A percentile compares a stretch with the other conserved stretches of the same genome.
Conservation (phyloP, 352 stramenopile genomes). For the Phytophthora citricola region DNA sequence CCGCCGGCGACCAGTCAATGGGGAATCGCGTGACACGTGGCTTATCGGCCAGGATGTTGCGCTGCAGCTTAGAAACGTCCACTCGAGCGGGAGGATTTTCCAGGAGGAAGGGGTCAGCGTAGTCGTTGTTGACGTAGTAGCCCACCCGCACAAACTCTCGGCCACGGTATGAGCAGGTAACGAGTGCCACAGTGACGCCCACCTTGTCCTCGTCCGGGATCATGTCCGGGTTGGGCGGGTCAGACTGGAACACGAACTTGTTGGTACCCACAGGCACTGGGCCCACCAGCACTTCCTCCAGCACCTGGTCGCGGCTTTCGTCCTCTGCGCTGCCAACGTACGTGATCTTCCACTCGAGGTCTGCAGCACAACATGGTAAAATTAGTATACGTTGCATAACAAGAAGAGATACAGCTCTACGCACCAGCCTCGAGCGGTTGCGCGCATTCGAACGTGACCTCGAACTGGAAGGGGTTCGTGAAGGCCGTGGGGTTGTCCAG, state of each 20-base stretch:
- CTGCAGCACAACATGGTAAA: slow-evolving; percentile 45
- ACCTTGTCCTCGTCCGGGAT: slow-evolving; percentile 97
- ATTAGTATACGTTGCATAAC: slow-evolving; percentile 1
- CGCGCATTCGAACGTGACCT: slow-evolving; percentile 99
- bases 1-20: slow-evolving; percentile 94
- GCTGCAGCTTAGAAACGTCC: slow-evolving; percentile 93
- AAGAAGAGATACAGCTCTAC: slow-evolving; percentile 14
- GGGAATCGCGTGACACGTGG: slow-evolving; percentile 95
- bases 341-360: slow-evolving; percentile 99
- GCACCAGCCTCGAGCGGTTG: slow-evolving; percentile 95
- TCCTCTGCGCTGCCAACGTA: slow-evolving; percentile 98
- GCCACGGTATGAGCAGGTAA: slow-evolving; percentile 98
- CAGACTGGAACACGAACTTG: slow-evolving; percentile 98
- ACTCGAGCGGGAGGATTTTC: slow-evolving; percentile 83
- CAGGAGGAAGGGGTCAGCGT: slow-evolving; percentile 90
- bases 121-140: slow-evolving; percentile 99
- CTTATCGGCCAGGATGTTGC: slow-evolving; percentile 98
- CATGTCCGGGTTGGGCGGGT: slow-evolving; percentile 91
- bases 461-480: slow-evolving; percentile 99
- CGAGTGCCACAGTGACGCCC: slow-evolving; percentile 98
- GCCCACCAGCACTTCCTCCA: slow-evolving; percentile 98
- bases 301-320: slow-evolving; percentile 95
- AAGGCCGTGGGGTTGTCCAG: slow-evolving; percentile 98
- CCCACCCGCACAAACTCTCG: slow-evolving; percentile 96
- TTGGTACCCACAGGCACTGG: slow-evolving; percentile 98